Evolutionary conservation across 306 rosid genomes (phyloP).

Genomic region (Rubus idaeus): DNA sequence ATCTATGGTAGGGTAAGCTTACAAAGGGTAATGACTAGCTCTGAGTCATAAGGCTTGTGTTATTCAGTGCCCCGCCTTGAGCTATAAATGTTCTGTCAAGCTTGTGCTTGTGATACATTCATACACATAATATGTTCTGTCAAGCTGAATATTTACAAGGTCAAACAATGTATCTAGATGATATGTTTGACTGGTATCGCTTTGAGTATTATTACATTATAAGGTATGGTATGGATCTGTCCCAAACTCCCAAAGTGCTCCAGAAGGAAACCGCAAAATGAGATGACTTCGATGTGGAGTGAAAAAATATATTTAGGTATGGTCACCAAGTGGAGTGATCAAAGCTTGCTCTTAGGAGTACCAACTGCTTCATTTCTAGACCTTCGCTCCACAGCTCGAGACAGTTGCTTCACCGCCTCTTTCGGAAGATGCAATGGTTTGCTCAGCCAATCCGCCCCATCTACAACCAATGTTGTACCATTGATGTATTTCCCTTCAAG

Average conservation of each 20-base stretch:
- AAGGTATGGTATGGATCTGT: neutral
- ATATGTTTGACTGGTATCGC: neutral
- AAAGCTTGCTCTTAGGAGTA: constrained; percentile 18
- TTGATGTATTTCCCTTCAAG: constrained; percentile 25
- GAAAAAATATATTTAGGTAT: neutral
- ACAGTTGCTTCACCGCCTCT: constrained; percentile 14
- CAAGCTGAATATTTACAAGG: neutral
- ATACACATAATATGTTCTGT: neutral
- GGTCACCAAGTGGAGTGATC: neutral
- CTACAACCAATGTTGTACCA: constrained; percentile 20
- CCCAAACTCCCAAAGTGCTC: neutral
- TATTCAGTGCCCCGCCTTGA: neutral
- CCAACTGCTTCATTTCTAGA: constrained; percentile 13
- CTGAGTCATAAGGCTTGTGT: neutral
- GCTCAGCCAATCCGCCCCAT: constrained; percentile 19
- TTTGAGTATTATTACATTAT: neutral
- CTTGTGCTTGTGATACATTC: neutral
- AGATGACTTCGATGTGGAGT: neutral
- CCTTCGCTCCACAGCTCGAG: constrained; percentile 23
- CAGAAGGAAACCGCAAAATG: neutral
- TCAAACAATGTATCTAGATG: neutral
- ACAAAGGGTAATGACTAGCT: neutral
- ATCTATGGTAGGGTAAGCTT: neutral
- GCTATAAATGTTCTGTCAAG: neutral
- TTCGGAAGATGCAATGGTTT: constrained; percentile 11